phyloP scores from a whole-genome alignment of 208 protist species.

The Leishmania turanica region DNA sequence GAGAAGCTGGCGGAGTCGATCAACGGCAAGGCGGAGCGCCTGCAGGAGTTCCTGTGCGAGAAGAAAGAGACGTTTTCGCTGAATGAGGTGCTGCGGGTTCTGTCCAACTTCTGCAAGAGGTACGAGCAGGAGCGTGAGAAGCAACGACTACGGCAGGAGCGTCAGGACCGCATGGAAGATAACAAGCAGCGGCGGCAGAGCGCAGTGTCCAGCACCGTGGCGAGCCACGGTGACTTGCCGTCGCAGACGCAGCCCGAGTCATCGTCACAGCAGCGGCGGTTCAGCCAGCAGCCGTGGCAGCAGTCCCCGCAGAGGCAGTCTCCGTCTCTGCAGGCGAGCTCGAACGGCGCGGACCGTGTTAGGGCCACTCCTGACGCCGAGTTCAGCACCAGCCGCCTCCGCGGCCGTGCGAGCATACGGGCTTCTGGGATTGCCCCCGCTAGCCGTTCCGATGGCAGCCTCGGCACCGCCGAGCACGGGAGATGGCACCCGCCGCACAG shows the following conservation, averaged over 20 bases:
- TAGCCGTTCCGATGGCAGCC: background rate
- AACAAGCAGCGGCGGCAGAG: background rate
- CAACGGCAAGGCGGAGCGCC: conserved; percentile 41
- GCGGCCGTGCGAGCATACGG: background rate
- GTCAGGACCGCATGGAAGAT: conserved; percentile 6
- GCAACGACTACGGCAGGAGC: conserved; percentile 27
- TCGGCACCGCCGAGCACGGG: background rate
- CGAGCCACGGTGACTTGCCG: background rate
- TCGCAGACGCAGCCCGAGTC: background rate
- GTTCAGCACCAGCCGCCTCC: background rate
- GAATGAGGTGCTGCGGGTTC: conserved; percentile 56
- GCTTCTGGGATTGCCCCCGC: background rate
- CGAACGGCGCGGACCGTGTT: background rate
- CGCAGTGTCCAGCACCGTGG: background rate
- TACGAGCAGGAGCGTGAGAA: conserved; percentile 50
- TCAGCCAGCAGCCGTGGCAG: background rate
- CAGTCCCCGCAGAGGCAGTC: background rate
- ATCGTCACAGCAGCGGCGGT: background rate
- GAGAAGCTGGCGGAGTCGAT: conserved; percentile 55
- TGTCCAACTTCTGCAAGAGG: conserved; percentile 65
- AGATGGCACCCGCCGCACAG: background rate
- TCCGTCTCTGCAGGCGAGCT: background rate
- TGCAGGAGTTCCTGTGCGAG: conserved; percentile 68
- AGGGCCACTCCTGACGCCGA: background rate
- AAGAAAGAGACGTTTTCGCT: conserved; percentile 47